Evolutionary conservation across 192 early-diverging fungal species (phyloP).

Genomic region (Podochytrium sp.): DNA sequence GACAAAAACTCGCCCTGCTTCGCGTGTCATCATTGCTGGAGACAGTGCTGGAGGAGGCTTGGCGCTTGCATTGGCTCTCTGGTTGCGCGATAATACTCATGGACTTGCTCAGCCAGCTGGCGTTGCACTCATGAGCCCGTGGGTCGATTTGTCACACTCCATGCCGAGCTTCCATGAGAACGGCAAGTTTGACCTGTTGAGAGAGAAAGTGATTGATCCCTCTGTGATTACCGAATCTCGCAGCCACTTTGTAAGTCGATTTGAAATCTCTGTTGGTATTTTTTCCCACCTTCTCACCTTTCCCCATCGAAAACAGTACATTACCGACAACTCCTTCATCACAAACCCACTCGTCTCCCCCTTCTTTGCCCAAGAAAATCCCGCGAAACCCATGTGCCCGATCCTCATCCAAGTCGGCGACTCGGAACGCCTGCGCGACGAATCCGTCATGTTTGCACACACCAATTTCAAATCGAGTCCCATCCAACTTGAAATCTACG

Average conservation of each 20-base stretch:
- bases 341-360: slow-evolving; percentile 49
- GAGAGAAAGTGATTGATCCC: slow-evolving; percentile 38
- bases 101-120: slow-evolving; percentile 53
- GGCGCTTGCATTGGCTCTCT: slow-evolving; percentile 47
- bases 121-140: slow-evolving; percentile 64
- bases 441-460: slow-evolving; percentile 41
- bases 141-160: slow-evolving; percentile 62
- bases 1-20: slow-evolving; percentile 45
- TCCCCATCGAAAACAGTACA: slow-evolving; percentile 21
- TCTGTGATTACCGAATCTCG: slow-evolving; percentile 32
- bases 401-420: slow-evolving; percentile 52
- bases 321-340: slow-evolving; percentile 35
- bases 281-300: neutral
- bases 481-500: slow-evolving; percentile 52
- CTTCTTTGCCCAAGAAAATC: slow-evolving; percentile 41
- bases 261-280: neutral
- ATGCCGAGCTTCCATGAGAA: slow-evolving; percentile 49
- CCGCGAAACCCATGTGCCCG: slow-evolving; percentile 39
- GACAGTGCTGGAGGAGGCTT: slow-evolving; percentile 59
- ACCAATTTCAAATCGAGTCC: slow-evolving; percentile 13
- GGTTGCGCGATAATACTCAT: slow-evolving; percentile 36
- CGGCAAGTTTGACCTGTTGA: slow-evolving; percentile 39
- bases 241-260: slow-evolving; percentile 29
- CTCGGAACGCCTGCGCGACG: slow-evolving; percentile 55
- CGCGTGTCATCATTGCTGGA: slow-evolving; percentile 52